Evolutionary conservation across 192 early-diverging fungal genomes (phyloP), one percentile per base, ranked within the genome.

Genomic region (Paraglomus brasilianum): DNA sequence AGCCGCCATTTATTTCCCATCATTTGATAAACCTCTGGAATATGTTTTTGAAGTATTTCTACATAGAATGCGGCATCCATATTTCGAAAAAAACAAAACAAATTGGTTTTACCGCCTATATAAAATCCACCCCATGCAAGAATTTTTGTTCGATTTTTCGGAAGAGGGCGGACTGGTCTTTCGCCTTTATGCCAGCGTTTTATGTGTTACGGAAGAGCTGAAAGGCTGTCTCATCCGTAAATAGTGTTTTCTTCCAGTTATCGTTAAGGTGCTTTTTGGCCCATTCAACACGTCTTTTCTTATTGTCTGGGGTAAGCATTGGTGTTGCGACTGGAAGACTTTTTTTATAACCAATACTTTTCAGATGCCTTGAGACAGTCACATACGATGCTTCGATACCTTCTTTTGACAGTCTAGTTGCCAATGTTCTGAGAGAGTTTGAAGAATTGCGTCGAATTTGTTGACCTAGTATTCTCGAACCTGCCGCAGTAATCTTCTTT

Each of bases 11-110:
- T 0, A 64, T 40, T 43, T 30, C 42, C 59, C 41, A 61, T 17
- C 42, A 61, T 61, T 24, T 61, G 5, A 3, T 43, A 44, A 9
- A 61, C 19, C 17, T 61, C 59, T 43, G 59, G 59, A 61, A 61
- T 41, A 41, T 61, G 59, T 43, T 61, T 43, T 30, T 24, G 2
- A 48, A 36, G 17, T 30, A 46, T 64, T 43, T 64, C 46, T 0
- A 64, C 62, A 64, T 22, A 64, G 49, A 64, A 64, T 48, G 46
- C 9, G n/a, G 62, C 62, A 22, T 64, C n/a, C 2, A 64, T 64
- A 13, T 48, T 64, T 48, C 21, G 9, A 19, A 5, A 24, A 60
- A 60, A 60, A 6, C 58, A 60, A 60, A 60, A 60, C 21, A 60
- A 60, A 43, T 19, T 60, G 5, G 58, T 43, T 61, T 61, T 61